Evolutionary conservation across 2,329 filamentous ascomycete species (phyloP), one percentile per base, ranked within the genome.

Genomic region (Scedosporium dehoogii): DNA sequence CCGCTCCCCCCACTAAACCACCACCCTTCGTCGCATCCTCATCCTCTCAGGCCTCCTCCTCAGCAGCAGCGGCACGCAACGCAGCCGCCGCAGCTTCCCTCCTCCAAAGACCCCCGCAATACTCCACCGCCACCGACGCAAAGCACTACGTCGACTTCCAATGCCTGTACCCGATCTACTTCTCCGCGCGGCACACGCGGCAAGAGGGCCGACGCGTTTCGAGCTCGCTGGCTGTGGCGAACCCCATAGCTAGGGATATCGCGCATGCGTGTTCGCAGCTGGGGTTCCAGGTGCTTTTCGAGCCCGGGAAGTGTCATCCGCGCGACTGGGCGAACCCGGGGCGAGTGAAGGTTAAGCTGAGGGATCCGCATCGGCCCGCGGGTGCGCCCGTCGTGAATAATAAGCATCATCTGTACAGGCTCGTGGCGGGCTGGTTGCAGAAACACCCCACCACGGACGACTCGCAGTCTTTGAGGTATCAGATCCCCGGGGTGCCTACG

Each of bases 311-410:
- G 79, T 83, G 86, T 64, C 94, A 99, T 75, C 94, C 94, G 6
- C 93, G 94, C 77, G 94, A 99, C 79, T 99, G 94, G 94, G 88
- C 89, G 63, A 99, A 99, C 78, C 94, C 94, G 12, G 94, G 94
- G 3, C 83, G 94, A 64, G 90, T 97, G 66, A 86, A 90, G 68
- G 85, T 97, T 59, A 78, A 87, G 70, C 78, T 97, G n/a, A 88
- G 73, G 66, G 69, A 64, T 64, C 66, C 57, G 55, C 65, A 64
- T 6, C 56, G 62, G 21, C 62, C 68, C 48, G 60, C 62, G 48
- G 62, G 66, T 12, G 61, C 64, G 10, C 81, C 86, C 21, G 71
- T 82, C 70, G 73, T 96, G 62, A 88, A 85, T 73, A 85, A 81
- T 75, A 91, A 97, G 78, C 90, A 96, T 73, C 91, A 96, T 70